These are phyloP conservation scores for Globisporangium iwayamae DNA, from an alignment of 352 stramenopile genomes.

Conservation along the genomic window DNA sequence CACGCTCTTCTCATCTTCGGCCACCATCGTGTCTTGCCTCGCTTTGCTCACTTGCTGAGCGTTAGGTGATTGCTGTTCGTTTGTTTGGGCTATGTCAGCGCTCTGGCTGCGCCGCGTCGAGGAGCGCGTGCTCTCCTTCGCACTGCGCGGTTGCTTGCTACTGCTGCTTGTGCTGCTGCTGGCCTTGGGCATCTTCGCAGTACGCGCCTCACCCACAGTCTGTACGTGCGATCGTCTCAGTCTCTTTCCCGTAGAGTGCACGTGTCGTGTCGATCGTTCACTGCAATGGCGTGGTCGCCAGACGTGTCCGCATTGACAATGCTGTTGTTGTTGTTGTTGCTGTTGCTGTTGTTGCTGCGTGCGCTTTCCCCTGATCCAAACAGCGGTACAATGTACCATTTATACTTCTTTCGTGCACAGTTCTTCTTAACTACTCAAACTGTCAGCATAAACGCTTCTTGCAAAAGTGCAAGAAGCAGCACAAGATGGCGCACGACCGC, in stretches of 20 bases:
- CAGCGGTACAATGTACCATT: not conserved
- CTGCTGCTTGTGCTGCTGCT: not conserved
- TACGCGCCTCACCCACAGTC: not conserved
- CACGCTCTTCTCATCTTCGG: not conserved
- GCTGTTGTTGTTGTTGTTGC: not conserved
- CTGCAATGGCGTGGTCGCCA: constrained; percentile 5
- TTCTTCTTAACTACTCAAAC: not conserved
- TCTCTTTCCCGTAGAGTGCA: not conserved
- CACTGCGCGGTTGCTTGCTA: not conserved
- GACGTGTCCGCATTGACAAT: not conserved
- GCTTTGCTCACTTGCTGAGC: not conserved
- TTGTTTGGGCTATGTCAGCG: not conserved
- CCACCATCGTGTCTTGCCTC: not conserved
- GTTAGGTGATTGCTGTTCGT: not conserved
- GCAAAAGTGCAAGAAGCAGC: constrained; percentile 3
- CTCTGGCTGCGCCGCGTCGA: not conserved
- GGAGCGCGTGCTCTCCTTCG: constrained; percentile 2
- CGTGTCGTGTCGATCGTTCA: not conserved
- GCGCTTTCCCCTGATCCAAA: not conserved
- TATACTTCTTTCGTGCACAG: not conserved
- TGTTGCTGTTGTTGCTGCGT: too few relatives aligned
- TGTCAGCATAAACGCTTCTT: constrained; percentile 11
- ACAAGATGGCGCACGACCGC: constrained; percentile 23
- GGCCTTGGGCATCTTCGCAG: not conserved
- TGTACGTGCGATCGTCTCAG: not conserved